A percentile compares a stretch with the other conserved stretches of the same genome.
phyloP scores from a whole-genome alignment of 1,284 basidiomycete genomes.

The Stygiomarasmius scandens region DNA sequence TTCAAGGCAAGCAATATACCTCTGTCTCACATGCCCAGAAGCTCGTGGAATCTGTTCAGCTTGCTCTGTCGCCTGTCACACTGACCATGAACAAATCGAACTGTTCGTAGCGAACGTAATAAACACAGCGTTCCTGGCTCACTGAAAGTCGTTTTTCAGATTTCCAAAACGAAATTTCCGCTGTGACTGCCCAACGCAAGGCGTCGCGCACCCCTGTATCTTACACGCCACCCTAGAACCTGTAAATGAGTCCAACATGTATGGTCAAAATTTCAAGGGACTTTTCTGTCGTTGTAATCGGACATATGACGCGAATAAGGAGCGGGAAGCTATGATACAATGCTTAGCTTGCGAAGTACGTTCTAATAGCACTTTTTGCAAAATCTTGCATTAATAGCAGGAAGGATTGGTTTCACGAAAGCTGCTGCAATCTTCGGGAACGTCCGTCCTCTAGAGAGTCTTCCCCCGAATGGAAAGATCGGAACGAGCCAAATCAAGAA shows the following conservation, averaged over 20 bases:
- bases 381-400: slow-evolving; percentile 12
- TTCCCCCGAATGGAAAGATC: slow-evolving; percentile 34
- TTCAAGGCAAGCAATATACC: slow-evolving; percentile 69
- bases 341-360: slow-evolving; percentile 80
- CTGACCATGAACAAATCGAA: slow-evolving; percentile 79
- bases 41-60: slow-evolving; percentile 68
- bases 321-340: slow-evolving; percentile 83
- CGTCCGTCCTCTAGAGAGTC: slow-evolving; percentile 52
- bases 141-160: slow-evolving; percentile 25
- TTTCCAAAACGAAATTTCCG: slow-evolving; percentile 81
- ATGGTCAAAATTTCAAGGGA: slow-evolving; percentile 71
- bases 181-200: slow-evolving; percentile 77
- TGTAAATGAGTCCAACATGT: slow-evolving; percentile 60
- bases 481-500: slow-evolving; percentile 22
- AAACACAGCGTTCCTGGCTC: slow-evolving; percentile 1
- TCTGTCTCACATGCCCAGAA: slow-evolving; percentile 70
- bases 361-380: slow-evolving; percentile 20
- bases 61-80: slow-evolving; percentile 83
- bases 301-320: slow-evolving; percentile 68
- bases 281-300: slow-evolving; percentile 73
- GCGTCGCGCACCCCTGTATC: slow-evolving; percentile 60
- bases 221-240: slow-evolving; percentile 57
- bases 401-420: slow-evolving; percentile 87
- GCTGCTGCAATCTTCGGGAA: slow-evolving; percentile 76
- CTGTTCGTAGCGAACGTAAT: slow-evolving; percentile 39